A percentile compares a stretch with the other conserved stretches of the same genome.
Conservation (phyloP, 352 stramenopile species). For the Phytophthora rubi region DNA sequence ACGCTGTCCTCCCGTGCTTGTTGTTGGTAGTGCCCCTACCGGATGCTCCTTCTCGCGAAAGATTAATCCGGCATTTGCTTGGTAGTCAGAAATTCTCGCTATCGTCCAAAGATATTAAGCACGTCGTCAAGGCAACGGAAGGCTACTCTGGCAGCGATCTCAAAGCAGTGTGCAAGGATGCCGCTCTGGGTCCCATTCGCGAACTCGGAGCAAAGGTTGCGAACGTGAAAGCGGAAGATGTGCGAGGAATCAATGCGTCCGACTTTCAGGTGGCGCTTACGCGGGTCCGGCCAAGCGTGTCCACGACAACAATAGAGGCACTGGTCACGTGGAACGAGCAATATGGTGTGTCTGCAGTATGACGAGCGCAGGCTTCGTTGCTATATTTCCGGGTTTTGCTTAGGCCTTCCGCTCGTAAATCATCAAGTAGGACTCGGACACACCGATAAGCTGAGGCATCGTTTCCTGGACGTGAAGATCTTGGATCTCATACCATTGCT, state of each 20-base stretch:
- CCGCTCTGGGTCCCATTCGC: constrained; percentile 92
- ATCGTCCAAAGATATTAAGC: constrained; percentile 64
- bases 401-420: constrained; percentile 88
- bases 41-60: constrained; percentile 53
- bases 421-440: constrained; percentile 95
- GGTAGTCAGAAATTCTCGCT: constrained; percentile 56
- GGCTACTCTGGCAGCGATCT: constrained; percentile 89
- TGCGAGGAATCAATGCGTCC: constrained; percentile 58
- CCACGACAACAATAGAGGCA: constrained; percentile 53
- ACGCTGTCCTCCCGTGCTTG: not conserved
- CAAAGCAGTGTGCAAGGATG: constrained; percentile 95
- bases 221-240: constrained; percentile 63
- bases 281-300: constrained; percentile 78
- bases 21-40: constrained; percentile 70
- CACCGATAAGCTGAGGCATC: constrained; percentile 97
- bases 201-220: constrained; percentile 67
- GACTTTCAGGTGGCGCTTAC: constrained; percentile 70
- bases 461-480: constrained; percentile 98
- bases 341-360: constrained; percentile 70
- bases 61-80: constrained; percentile 69
- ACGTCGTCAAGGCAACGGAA: constrained; percentile 75
- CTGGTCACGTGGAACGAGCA: constrained; percentile 73
- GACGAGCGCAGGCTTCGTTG: constrained; percentile 20
- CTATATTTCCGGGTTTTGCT: constrained; percentile 34
- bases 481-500: constrained; percentile 99